Base-by-base conservation (phyloP, 2,329 filamentous ascomycete species). In the Colletotrichum tabaci region DNA sequence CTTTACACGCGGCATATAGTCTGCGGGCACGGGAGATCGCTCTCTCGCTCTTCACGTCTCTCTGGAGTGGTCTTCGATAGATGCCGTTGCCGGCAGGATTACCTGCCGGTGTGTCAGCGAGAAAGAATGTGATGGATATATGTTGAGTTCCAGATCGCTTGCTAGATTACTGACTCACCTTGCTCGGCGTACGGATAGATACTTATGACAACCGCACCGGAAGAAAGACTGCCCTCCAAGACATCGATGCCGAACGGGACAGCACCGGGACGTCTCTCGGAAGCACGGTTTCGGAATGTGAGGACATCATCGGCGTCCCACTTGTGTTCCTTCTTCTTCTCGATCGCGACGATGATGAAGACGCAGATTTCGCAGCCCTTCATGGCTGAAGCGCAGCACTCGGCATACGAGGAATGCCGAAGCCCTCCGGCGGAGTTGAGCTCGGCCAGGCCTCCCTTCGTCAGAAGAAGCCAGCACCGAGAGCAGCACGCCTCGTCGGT, bases 381-480 rank as follows among this genome's bases (percentile, higher is more conserved):
- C 1, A 15, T 58, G 2, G 60, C 26, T 2, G 52, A 38, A 1
- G 15, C n/a, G 44, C 35, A 23, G 15, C 60, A 61, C 15, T 52
- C 53, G 4, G 18, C n/a, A 23, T 16, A 50, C 0, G 16, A 55
- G 1, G 26, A 62, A 18, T 72, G 66, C 13, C 49, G 66, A n/a
- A 72, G 57, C 2, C 70, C 70, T 0, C 10, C 2, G 4, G 4
- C 1, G 10, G 61, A 61, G 4, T 71, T 71, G 46, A 72, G 66
- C 15, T 13, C 10, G 3, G 8, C 7, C 21, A 72, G 49, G 1
- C 66, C 70, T 3, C 42, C 53, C 12, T 46, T 1, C 9, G 70
- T 61, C 13, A 72, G 64, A 30, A 72, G 40, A 4, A 52, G 50
- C 8, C 40, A 23, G 53, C 70, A 72, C 3, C 18, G 49, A 9